Conservation (phyloP, 2,329 filamentous ascomycete species). For the Decorospora gaudefroyi region DNA sequence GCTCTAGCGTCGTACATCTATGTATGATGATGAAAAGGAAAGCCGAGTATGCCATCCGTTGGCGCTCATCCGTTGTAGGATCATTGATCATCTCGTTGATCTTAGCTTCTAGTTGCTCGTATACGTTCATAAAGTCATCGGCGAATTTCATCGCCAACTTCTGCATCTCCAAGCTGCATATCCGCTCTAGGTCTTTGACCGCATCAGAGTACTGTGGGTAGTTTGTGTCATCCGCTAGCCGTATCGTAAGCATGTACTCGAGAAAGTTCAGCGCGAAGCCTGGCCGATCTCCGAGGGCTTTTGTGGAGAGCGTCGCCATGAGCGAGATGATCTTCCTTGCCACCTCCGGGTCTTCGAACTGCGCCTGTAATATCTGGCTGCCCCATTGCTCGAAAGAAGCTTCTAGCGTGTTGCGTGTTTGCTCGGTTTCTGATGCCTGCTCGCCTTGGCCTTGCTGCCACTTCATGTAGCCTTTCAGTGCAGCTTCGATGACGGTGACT, state of each 20-base stretch:
- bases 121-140: conserved; percentile 84
- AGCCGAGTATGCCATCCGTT: conserved; percentile 82
- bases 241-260: conserved; percentile 86
- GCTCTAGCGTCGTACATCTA: conserved; percentile 75
- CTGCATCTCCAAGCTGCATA: conserved; percentile 86
- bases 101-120: conserved; percentile 81
- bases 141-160: conserved; percentile 88
- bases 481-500: conserved; percentile 85
- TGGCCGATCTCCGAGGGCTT: conserved; percentile 74
- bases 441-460: conserved; percentile 66
- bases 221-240: conserved; percentile 72
- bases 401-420: conserved; percentile 62
- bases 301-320: conserved; percentile 82
- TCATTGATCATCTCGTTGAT: conserved; percentile 79
- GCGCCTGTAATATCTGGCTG: conserved; percentile 68
- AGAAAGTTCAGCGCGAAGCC: conserved; percentile 86
- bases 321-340: conserved; percentile 80
- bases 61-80: conserved; percentile 75
- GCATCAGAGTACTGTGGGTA: conserved; percentile 80
- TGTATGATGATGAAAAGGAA: conserved; percentile 95
- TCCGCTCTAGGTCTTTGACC: conserved; percentile 82
- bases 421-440: conserved; percentile 55
- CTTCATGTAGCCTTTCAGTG: conserved; percentile 84
- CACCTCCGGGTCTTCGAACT: conserved; percentile 82
- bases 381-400: conserved; percentile 73